These are phyloP conservation scores for Venturia aucupariae DNA, from an alignment of 2,329 filamentous ascomycete genomes.

Conservation along the genomic window DNA sequence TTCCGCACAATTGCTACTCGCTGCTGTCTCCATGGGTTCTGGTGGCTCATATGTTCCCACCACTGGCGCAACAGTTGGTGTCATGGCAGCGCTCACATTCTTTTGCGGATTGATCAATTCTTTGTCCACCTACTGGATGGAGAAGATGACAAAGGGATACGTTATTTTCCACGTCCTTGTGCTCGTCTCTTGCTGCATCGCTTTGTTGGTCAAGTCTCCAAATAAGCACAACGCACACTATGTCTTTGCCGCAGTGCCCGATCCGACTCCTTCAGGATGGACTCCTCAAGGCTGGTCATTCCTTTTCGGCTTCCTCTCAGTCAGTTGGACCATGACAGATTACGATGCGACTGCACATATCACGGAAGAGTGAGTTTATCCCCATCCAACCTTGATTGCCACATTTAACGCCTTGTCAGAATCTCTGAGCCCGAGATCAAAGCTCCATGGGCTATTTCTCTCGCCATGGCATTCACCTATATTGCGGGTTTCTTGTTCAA, in stretches of 20 bases:
- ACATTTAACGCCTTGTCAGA: not conserved
- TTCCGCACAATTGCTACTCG: constrained; percentile 46
- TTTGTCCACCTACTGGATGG: constrained; percentile 48
- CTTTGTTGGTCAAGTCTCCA: constrained; percentile 41
- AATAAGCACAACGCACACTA: constrained; percentile 44
- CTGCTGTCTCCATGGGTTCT: constrained; percentile 43
- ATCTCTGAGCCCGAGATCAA: constrained; percentile 42
- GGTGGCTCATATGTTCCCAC: constrained; percentile 41
- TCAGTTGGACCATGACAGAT: constrained; percentile 53
- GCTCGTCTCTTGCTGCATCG: constrained; percentile 42
- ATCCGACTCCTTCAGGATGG: constrained; percentile 42
- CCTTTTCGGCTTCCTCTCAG: constrained; percentile 51
- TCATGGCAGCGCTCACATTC: constrained; percentile 47
- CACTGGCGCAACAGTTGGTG: constrained; percentile 39
- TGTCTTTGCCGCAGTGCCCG: constrained; percentile 45
- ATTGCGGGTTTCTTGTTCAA: constrained; percentile 48
- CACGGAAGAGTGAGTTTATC: constrained; percentile 15
- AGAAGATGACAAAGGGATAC: constrained; percentile 48
- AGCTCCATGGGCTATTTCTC: constrained; percentile 47
- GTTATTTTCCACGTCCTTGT: constrained; percentile 48
- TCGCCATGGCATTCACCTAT: constrained; percentile 48
- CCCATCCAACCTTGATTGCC: too few relatives aligned
- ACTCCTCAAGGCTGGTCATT: constrained; percentile 46
- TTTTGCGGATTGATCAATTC: constrained; percentile 37
- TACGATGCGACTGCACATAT: constrained; percentile 38